Base-by-base conservation (phyloP, 1,284 basidiomycete genomes). In the Violaceomyces palustris region DNA sequence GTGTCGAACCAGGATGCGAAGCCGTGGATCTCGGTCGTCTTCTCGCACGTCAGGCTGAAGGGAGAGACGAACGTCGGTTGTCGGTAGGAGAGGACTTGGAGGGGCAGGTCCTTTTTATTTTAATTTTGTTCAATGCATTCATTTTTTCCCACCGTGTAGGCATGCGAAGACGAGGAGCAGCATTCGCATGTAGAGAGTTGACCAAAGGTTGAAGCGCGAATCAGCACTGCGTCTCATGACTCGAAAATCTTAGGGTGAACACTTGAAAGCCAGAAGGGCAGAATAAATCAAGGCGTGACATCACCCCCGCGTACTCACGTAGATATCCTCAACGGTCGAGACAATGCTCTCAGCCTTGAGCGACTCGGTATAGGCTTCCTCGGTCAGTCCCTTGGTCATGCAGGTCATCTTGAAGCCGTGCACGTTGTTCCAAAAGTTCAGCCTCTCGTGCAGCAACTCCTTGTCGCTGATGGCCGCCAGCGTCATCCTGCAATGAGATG, bases 351-450 rank as follows among this genome's bases (percentile, higher is more conserved):
- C 39, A 0, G 29, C 21, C 19, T 64, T 45, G 10, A 73, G 39
- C 5, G 51, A 42, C 36, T 73, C 71, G 6, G 62, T 64, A 19
- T 62, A 69, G 7, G 69, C 69, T 15, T 73, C 71, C 34, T 66
- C 59, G 12, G 45, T 30, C 28, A 72, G 42, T 11, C 69, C 71
- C 12, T 55, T 50, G 2, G 59, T 55, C 71, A 73, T 73, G 22
- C 36, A 39, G 1, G 38, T 40, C 69, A 73, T 70, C 32, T 50
- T 36, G 43, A 73, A 73, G 11, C 91, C 92, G 69, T 97, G 90
- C 1, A 96, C 82, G 69, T 91, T 84, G 46, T 82, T 77, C 93
- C 93, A 98, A 74, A 92, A 97, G 1, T 79, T 80, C 18, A 96
- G 78, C 11, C 86, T 81, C 33, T 93, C 88, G 65, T 86, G 84